Conservation (phyloP, 805 yeast species). For the Barnettozyma sucrosica region DNA sequence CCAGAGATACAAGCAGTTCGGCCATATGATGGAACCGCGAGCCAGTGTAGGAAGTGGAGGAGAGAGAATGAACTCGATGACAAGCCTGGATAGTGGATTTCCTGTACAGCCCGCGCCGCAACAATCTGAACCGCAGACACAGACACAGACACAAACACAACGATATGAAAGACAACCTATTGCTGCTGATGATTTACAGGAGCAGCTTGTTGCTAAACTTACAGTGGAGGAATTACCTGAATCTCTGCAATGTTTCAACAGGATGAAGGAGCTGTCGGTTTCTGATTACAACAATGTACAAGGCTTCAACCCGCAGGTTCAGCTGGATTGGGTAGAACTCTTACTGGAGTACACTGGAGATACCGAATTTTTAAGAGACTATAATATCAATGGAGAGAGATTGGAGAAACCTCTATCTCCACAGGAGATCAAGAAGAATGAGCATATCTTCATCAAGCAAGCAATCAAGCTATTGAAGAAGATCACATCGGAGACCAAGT, state of each 20-base stretch:
- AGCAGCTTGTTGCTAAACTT: slow-evolving; percentile 16
- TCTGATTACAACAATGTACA: slow-evolving; percentile 27
- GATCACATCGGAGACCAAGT: slow-evolving; percentile 42
- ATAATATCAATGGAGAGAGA: slow-evolving; percentile 43
- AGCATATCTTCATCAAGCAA: slow-evolving; percentile 49
- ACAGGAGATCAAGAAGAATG: slow-evolving; percentile 44
- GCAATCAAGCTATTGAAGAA: slow-evolving; percentile 57
- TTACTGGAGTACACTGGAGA: slow-evolving; percentile 43
- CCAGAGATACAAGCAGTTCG: slow-evolving; percentile 7
- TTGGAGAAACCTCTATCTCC: slow-evolving; percentile 33
- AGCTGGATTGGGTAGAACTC: slow-evolving; percentile 57
- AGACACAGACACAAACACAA: slow-evolving; percentile 2
- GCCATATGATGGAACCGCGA: neutral
- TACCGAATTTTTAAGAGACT: slow-evolving; percentile 35
- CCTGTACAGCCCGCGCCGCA: slow-evolving; percentile 9
- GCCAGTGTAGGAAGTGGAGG: neutral
- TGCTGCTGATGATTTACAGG: neutral
- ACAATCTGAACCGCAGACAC: slow-evolving; percentile 9
- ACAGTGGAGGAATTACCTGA: slow-evolving; percentile 16
- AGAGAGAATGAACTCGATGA: slow-evolving; percentile 1
- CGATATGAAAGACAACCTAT: slow-evolving; percentile 5
- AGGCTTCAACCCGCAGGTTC: slow-evolving; percentile 44
- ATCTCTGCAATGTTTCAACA: slow-evolving; percentile 27
- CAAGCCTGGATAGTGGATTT: slow-evolving; percentile 5
- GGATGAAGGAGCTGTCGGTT: slow-evolving; percentile 29